Evolutionary conservation across 2,329 filamentous ascomycete species (phyloP).

Genomic region (Emericellopsis atlantica): DNA sequence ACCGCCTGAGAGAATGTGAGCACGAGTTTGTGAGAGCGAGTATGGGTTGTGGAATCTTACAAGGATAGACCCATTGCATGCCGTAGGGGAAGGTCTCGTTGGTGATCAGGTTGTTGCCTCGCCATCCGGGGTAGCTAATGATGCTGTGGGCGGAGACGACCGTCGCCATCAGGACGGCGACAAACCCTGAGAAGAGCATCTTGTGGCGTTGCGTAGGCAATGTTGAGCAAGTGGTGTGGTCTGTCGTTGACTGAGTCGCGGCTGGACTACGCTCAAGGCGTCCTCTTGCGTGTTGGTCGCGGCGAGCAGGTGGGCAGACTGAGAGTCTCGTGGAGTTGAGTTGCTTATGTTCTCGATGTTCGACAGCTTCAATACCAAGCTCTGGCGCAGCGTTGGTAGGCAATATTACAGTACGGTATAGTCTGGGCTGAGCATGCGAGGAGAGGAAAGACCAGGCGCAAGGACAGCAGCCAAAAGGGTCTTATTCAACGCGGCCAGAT

Average conservation of each 20-base stretch:
- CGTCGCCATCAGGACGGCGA: slow-evolving; percentile 30
- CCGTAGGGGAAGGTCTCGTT: slow-evolving; percentile 74
- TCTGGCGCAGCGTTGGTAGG: no score
- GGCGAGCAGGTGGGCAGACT: no score
- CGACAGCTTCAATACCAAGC: no score
- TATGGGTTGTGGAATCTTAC: slow-evolving; percentile 38
- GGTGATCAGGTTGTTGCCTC: slow-evolving; percentile 74
- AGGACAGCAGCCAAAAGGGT: background rate
- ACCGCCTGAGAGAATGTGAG: slow-evolving; percentile 48
- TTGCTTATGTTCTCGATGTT: no score
- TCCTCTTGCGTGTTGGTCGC: no score
- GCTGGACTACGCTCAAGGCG: no score
- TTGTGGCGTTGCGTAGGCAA: slow-evolving; percentile 7
- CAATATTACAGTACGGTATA: no score
- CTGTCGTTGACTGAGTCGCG: background rate
- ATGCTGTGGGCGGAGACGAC: slow-evolving; percentile 60
- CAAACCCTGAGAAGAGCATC: slow-evolving; percentile 32
- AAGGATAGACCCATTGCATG: slow-evolving; percentile 94
- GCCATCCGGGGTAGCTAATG: slow-evolving; percentile 75
- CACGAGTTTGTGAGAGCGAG: background rate
- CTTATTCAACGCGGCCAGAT: background rate
- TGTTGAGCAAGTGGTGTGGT: no score
- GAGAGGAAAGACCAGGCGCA: background rate
- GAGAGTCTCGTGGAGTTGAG: no score
- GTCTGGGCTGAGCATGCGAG: background rate